These are phyloP conservation scores for Aspergillus incahuasiensis DNA, from an alignment of 495 filamentous ascomycete species.

Conservation along the genomic window DNA sequence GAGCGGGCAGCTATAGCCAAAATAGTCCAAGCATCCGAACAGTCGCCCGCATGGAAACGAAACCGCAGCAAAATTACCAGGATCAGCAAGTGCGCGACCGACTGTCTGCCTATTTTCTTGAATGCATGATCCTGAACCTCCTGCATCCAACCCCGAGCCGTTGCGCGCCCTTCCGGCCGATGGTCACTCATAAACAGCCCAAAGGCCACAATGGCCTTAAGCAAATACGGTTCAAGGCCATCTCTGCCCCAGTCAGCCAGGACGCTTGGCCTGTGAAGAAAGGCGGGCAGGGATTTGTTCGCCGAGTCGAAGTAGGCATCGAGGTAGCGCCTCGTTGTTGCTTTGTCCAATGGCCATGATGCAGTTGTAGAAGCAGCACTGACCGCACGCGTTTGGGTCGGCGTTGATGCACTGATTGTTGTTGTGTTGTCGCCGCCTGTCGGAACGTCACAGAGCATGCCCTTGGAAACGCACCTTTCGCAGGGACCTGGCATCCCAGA, in stretches of 20 bases:
- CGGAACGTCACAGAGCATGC: neutral
- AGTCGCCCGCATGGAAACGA: neutral
- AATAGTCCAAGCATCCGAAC: neutral
- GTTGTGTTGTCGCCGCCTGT: neutral
- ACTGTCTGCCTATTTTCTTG: neutral
- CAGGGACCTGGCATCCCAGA: neutral
- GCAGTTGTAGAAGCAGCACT: neutral
- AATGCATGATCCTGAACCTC: neutral
- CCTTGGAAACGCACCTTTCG: neutral
- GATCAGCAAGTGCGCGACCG: neutral
- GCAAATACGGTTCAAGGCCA: neutral
- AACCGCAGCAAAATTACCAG: neutral
- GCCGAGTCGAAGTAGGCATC: slow-evolving; percentile 1
- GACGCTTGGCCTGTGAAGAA: neutral
- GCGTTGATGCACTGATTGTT: neutral
- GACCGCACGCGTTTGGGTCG: neutral
- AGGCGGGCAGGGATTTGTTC: neutral
- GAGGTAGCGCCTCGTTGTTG: neutral
- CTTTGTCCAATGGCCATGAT: neutral
- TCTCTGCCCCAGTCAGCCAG: neutral
- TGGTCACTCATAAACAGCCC: neutral
- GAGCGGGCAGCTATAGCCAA: slow-evolving; percentile 1
- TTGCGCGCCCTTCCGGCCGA: neutral
- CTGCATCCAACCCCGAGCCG: neutral
- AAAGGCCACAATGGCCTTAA: neutral